Evolutionary conservation across 2,329 filamentous ascomycete genomes (phyloP).

Genomic region (Talaromyces sp.): DNA sequence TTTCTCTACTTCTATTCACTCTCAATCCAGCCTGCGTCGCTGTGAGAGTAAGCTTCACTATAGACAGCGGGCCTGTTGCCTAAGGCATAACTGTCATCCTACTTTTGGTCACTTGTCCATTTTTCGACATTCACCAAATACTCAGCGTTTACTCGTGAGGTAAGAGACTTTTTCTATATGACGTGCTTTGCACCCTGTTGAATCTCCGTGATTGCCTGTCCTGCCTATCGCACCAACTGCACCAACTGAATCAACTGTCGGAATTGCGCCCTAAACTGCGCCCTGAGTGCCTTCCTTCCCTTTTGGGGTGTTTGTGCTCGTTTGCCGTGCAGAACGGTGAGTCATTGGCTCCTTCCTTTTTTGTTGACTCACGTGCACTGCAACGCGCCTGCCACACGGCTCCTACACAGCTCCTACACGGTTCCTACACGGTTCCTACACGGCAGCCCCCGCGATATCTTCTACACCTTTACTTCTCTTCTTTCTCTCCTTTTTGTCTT

Average conservation of each 20-base stretch:
- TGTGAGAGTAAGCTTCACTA: constrained; percentile 6
- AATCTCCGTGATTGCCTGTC: not conserved
- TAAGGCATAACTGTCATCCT: not conserved
- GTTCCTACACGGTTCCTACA: not conserved
- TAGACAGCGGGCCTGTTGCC: constrained; percentile 13
- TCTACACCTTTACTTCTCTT: not conserved
- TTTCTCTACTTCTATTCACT: not conserved
- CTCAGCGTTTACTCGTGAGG: not conserved
- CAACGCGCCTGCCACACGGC: not conserved
- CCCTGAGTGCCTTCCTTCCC: not conserved
- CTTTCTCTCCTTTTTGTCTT: not conserved
- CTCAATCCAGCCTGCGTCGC: not conserved
- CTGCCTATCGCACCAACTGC: not conserved
- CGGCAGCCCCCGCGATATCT: not conserved
- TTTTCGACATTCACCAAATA: not conserved
- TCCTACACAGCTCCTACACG: no score
- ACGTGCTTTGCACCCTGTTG: not conserved
- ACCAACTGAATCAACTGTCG: not conserved
- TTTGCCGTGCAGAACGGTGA: not conserved
- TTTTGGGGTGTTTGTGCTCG: not conserved
- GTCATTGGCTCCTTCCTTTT: not conserved
- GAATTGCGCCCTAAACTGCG: not conserved
- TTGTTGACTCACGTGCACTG: not conserved
- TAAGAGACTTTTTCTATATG: not conserved
- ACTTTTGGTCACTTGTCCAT: not conserved